Conservation (phyloP, 371 early-diverging fungal genomes). For the Mucor ambiguus region DNA sequence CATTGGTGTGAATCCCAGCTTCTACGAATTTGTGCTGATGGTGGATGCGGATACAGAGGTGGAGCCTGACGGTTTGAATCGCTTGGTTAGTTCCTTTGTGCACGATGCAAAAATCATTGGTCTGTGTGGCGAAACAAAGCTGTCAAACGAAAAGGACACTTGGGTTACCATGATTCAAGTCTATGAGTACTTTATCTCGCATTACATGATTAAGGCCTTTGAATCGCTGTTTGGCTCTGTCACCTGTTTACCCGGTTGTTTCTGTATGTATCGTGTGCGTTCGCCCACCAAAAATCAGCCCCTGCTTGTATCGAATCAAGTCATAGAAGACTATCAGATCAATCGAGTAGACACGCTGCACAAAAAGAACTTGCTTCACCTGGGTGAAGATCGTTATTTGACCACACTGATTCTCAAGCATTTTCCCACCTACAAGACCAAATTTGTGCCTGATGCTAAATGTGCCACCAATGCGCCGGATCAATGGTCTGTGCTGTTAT, state of each 20-base stretch:
- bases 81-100: slow-evolving; percentile 68
- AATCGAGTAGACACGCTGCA: slow-evolving; percentile 98
- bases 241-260: slow-evolving; percentile 93
- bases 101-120: slow-evolving; percentile 80
- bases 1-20: slow-evolving; percentile 84
- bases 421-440: slow-evolving; percentile 95
- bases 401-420: slow-evolving; percentile 99
- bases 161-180: slow-evolving; percentile 94
- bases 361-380: slow-evolving; percentile 84
- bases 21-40: slow-evolving; percentile 68
- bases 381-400: slow-evolving; percentile 92
- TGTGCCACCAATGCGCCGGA: slow-evolving; percentile 98
- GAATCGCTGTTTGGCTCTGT: slow-evolving; percentile 84
- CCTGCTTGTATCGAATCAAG: slow-evolving; percentile 84
- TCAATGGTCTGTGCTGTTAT: slow-evolving; percentile 90
- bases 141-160: slow-evolving; percentile 82
- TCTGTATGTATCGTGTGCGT: slow-evolving; percentile 92
- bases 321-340: slow-evolving; percentile 95
- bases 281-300: slow-evolving; percentile 83
- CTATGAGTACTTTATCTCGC: slow-evolving; percentile 82
- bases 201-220: slow-evolving; percentile 93
- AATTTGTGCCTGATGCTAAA: slow-evolving; percentile 95
- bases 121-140: slow-evolving; percentile 80
- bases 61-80: slow-evolving; percentile 61
- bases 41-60: slow-evolving; percentile 75